phyloP scores from a whole-genome alignment of 257 asterid species.

The Craterostigma plantagineum region DNA sequence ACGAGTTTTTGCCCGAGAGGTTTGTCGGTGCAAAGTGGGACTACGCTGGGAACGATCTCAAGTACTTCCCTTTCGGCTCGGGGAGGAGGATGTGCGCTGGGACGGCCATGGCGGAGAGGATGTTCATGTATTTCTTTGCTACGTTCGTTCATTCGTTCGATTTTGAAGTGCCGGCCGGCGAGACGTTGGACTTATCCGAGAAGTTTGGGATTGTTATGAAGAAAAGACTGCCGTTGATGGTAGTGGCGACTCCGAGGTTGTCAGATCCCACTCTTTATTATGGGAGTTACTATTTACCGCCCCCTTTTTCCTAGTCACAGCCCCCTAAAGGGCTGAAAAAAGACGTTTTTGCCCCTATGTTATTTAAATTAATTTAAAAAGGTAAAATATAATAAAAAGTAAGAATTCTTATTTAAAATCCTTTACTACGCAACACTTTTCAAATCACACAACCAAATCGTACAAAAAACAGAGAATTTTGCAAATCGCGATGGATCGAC shows the following conservation, averaged over 20 bases:
- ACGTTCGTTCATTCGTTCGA: constrained; percentile 7
- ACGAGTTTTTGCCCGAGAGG: constrained; percentile 8
- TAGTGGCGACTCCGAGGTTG: background rate
- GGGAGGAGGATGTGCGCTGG: constrained; percentile 13
- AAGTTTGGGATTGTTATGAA: constrained; percentile 3
- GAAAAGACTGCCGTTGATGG: constrained; percentile 2
- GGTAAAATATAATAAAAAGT: too few relatives aligned
- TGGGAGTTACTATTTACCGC: too few relatives aligned
- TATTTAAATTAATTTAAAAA: too few relatives aligned
- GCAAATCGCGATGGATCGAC: too few relatives aligned
- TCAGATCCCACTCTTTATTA: background rate
- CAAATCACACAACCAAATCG: too few relatives aligned
- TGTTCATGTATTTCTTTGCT: constrained; percentile 5
- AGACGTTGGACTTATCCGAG: background rate
- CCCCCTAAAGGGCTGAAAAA: too few relatives aligned
- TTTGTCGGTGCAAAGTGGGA: constrained; percentile 3
- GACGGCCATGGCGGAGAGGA: constrained; percentile 1
- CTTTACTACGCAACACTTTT: too few relatives aligned
- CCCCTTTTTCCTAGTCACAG: too few relatives aligned
- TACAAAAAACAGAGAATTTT: too few relatives aligned
- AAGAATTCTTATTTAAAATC: too few relatives aligned
- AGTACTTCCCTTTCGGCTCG: constrained; percentile 10
- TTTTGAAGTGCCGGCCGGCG: background rate
- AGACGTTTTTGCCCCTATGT: too few relatives aligned
- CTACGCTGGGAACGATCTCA: constrained; percentile 5